These are phyloP conservation scores for Dictyostelium citrinum DNA, from an alignment of 78 protist genomes.

Conservation along the genomic window DNA sequence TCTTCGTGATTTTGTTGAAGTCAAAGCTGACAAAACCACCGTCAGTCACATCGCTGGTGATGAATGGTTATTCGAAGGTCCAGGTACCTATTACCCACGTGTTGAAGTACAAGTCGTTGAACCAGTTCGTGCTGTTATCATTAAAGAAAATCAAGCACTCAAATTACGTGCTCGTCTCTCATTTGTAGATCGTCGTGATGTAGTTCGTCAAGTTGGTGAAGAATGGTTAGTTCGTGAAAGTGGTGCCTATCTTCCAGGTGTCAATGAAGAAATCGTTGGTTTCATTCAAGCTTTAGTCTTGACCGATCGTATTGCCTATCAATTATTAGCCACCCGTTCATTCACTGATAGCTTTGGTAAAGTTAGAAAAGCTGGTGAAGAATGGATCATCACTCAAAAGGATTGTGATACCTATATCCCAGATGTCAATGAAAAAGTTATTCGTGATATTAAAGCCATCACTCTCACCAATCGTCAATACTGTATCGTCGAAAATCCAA, in stretches of 20 bases:
- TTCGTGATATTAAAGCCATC: conserved; percentile 75
- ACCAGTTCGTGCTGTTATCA: conserved; percentile 69
- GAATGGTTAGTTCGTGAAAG: conserved; percentile 88
- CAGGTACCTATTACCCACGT: conserved; percentile 88
- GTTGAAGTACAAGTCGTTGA: conserved; percentile 81
- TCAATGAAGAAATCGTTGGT: conserved; percentile 83
- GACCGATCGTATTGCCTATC: conserved; percentile 85
- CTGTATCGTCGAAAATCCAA: conserved; percentile 87
- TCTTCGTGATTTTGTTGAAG: conserved; percentile 85
- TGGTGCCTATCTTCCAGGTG: conserved; percentile 87
- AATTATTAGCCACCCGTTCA: conserved; percentile 83
- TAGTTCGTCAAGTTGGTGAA: conserved; percentile 77
- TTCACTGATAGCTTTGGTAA: conserved; percentile 83
- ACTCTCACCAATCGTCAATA: conserved; percentile 88
- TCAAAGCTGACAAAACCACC: conserved; percentile 34
- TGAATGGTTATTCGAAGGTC: conserved; percentile 90
- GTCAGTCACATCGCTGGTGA: conserved; percentile 82
- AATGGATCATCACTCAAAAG: conserved; percentile 88
- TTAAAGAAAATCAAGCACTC: conserved; percentile 87
- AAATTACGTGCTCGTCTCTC: conserved; percentile 85
- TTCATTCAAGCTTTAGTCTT: conserved; percentile 82
- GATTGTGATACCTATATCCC: conserved; percentile 87
- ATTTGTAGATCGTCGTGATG: conserved; percentile 66
- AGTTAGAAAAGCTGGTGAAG: conserved; percentile 88
- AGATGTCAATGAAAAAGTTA: conserved; percentile 85